Conservation (phyloP, 345 rosid genomes). For the Hypericum androsaemum region DNA sequence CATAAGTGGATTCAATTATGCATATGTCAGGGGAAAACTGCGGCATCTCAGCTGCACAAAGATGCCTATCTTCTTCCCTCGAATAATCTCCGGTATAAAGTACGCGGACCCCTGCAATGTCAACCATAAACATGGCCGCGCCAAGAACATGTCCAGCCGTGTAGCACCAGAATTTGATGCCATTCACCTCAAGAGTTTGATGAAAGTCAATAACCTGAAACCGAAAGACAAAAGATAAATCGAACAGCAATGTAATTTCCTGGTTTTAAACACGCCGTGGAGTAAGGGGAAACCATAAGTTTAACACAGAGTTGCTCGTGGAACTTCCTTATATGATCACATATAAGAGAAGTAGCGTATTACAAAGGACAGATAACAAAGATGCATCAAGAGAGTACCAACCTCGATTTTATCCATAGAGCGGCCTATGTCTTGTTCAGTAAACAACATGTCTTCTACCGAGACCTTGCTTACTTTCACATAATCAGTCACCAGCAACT, state of each 20-base stretch:
- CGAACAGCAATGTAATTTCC: not conserved
- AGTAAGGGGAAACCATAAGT: too few species aligned
- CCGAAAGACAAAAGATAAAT: not conserved
- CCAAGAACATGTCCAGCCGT: slow-evolving; percentile 99
- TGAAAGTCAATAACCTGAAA: slow-evolving; percentile 81
- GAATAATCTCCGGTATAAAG: slow-evolving; percentile 96
- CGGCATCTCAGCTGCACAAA: slow-evolving; percentile 89
- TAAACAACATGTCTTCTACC: slow-evolving; percentile 89
- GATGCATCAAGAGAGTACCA: not conserved
- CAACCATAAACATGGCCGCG: slow-evolving; percentile 99
- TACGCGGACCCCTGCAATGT: slow-evolving; percentile 81
- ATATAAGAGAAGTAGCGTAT: not conserved
- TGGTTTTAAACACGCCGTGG: too few species aligned
- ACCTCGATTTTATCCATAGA: slow-evolving; percentile 99
- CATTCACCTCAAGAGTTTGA: slow-evolving; percentile 82
- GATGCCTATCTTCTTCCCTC: slow-evolving; percentile 91
- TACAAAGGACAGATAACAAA: not conserved
- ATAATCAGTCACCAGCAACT: slow-evolving; percentile 77
- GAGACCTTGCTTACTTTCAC: slow-evolving; percentile 97
- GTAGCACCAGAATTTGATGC: slow-evolving; percentile 94
- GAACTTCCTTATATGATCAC: not conserved
- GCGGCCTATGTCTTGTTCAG: slow-evolving; percentile 74
- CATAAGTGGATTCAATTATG: slow-evolving; percentile 87
- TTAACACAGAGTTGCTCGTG: too few species aligned
- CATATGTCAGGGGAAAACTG: slow-evolving; percentile 96